Percentiles rank a stretch among this genome's conserved stretches.
These are phyloP conservation scores for Flaveria sonorensis DNA, from an alignment of 129 eudicot species.

Conservation along the genomic window DNA sequence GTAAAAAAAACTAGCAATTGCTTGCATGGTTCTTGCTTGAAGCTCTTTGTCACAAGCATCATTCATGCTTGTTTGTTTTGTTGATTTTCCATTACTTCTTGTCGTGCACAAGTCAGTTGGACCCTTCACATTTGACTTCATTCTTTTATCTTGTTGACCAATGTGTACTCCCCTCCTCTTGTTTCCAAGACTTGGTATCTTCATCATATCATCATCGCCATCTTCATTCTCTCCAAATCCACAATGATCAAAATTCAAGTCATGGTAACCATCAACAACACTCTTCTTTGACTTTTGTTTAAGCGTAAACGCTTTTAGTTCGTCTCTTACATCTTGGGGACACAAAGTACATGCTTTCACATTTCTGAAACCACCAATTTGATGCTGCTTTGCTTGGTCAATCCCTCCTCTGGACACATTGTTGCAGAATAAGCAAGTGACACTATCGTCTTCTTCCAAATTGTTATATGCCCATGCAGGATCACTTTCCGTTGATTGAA, in stretches of 20 bases:
- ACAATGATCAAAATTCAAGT: neutral
- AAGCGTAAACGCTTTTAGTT: neutral
- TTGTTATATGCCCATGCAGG: neutral
- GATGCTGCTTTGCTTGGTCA: neutral
- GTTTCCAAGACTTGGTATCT: neutral
- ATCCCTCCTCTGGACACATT: conserved; percentile 3
- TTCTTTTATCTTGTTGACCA: neutral
- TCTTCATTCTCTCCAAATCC: neutral
- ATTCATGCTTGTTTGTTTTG: neutral
- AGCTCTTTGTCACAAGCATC: neutral
- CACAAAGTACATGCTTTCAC: neutral
- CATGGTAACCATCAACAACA: neutral
- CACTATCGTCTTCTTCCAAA: conserved; percentile 2
- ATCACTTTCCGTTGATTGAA: neutral
- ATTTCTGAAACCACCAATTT: neutral
- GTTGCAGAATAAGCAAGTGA: neutral
- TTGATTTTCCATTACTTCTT: conserved; percentile 7
- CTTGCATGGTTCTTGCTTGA: neutral
- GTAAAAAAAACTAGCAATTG: conserved; percentile 4
- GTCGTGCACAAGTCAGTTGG: neutral
- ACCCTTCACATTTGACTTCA: neutral
- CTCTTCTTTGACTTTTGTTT: neutral
- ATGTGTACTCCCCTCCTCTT: neutral
- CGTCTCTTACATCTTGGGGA: neutral
- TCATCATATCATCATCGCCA: neutral